phyloP scores from a whole-genome alignment of 805 yeast genomes.

The Lipomyces spencermartinsiae region DNA sequence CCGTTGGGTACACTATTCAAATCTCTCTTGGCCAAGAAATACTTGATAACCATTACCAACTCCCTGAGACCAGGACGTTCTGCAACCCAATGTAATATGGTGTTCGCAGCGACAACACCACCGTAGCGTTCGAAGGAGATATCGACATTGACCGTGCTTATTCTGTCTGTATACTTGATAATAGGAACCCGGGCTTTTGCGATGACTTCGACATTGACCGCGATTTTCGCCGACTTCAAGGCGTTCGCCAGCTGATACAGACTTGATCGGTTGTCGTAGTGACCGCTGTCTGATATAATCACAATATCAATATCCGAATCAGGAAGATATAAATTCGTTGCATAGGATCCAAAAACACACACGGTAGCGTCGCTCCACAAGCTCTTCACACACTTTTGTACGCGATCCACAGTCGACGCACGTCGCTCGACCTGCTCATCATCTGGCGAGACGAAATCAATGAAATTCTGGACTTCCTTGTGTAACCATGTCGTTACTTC shows the following conservation, averaged over 20 bases:
- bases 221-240: slow-evolving; percentile 65
- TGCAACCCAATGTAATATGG: slow-evolving; percentile 75
- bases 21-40: slow-evolving; percentile 76
- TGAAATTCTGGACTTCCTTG: slow-evolving; percentile 82
- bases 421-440: slow-evolving; percentile 71
- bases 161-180: slow-evolving; percentile 82
- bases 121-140: slow-evolving; percentile 92
- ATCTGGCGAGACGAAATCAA: slow-evolving; percentile 84
- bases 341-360: slow-evolving; percentile 91
- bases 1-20: slow-evolving; percentile 90
- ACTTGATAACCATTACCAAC: slow-evolving; percentile 80
- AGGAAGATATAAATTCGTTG: slow-evolving; percentile 90
- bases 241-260: slow-evolving; percentile 76
- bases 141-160: slow-evolving; percentile 77
- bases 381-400: slow-evolving; percentile 58
- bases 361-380: slow-evolving; percentile 82
- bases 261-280: slow-evolving; percentile 64
- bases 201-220: slow-evolving; percentile 78
- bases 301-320: slow-evolving; percentile 97
- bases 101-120: slow-evolving; percentile 72
- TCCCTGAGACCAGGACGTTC: slow-evolving; percentile 82
- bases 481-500: slow-evolving; percentile 89
- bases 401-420: slow-evolving; percentile 64
- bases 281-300: slow-evolving; percentile 66
- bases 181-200: slow-evolving; percentile 94